Base-by-base conservation (phyloP, 768 basidiomycete species). In the Phlebiopsis gigantea region DNA sequence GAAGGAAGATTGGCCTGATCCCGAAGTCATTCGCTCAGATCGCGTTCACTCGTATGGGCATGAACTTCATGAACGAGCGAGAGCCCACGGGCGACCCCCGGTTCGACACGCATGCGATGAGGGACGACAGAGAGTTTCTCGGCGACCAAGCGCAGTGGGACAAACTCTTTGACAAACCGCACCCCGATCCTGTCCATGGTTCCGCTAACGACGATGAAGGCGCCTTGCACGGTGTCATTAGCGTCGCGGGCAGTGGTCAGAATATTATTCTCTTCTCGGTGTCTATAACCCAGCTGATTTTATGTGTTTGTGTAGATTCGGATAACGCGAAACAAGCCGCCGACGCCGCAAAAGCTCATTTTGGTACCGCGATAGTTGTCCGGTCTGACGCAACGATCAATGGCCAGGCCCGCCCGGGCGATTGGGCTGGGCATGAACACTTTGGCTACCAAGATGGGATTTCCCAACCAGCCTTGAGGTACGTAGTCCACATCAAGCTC, bases 361-460 rank as follows among this genome's bases (percentile, higher is more conserved):
- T 39, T 39, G 34, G 34, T 9, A 12, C 34, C 12, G 17, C 34
- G 34, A 39, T 39, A 3, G 34, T 12, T 9, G 34, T 39, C 34
- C 12, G n/a, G n/a, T n/a, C n/a, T n/a, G n/a, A 9, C 12, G 34
- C 34, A 17, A 39, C 34, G 8, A 51, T 65, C 14, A 24, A 58
- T 28, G 63, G 57, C 5, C 22, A 46, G 15, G 49, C 49, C 21
- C 56, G 63, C 4, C 63, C 63, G 14, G 56, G 57, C 5, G 29
- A 43, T 5, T 43, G 55, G 43, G 54, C 46, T 6, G 62, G 63
- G 5, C 63, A 65, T 45, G 63, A 65, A 14, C 45, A 47, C 57
- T 65, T 65, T 34, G 63, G 63, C 4, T 65, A 30, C 43, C 45
- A 52, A 22, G 63, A 65, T 43, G 63, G 63, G 28, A 59, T 65